Conservation (phyloP, 441 rosid species). For the Erodium trifolium region DNA sequence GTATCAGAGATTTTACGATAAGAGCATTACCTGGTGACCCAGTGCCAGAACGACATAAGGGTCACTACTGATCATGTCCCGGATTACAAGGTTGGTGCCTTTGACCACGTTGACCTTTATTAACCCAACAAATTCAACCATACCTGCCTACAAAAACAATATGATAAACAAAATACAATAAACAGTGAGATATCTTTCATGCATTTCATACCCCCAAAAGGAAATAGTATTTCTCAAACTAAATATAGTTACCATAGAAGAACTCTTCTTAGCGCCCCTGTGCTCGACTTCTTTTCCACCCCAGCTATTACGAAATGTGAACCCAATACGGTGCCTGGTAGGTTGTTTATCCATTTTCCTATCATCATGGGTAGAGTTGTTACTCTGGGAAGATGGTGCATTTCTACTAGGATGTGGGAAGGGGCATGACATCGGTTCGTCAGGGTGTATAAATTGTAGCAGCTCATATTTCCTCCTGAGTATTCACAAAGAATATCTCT, state of each 20-base stretch:
- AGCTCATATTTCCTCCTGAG: constrained; percentile 78
- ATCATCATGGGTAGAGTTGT: constrained; percentile 32
- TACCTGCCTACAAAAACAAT: constrained; percentile 59
- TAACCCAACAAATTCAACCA: constrained; percentile 93
- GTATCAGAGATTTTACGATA: neutral
- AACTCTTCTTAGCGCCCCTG: constrained; percentile 58
- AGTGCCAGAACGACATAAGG: constrained; percentile 80
- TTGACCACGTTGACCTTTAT: constrained; percentile 86
- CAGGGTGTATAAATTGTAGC: constrained; percentile 42
- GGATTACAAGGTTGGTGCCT: constrained; percentile 87
- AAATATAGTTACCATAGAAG: constrained; percentile 43
- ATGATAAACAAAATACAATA: neutral
- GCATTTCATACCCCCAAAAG: too few species aligned
- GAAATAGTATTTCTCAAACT: constrained; percentile 15
- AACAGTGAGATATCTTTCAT: neutral
- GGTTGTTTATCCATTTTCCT: constrained; percentile 41
- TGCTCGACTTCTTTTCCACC: constrained; percentile 63
- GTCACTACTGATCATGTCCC: constrained; percentile 85
- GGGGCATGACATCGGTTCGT: constrained; percentile 35
- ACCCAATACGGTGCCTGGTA: constrained; percentile 53
- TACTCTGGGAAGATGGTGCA: constrained; percentile 29
- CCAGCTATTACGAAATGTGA: constrained; percentile 80
- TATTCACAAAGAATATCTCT: constrained; percentile 17
- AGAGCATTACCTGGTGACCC: constrained; percentile 74
- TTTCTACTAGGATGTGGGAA: constrained; percentile 26